Evolutionary conservation across 495 filamentous ascomycete genomes (phyloP).

Genomic region (Penicillium psychrofluorescens): DNA sequence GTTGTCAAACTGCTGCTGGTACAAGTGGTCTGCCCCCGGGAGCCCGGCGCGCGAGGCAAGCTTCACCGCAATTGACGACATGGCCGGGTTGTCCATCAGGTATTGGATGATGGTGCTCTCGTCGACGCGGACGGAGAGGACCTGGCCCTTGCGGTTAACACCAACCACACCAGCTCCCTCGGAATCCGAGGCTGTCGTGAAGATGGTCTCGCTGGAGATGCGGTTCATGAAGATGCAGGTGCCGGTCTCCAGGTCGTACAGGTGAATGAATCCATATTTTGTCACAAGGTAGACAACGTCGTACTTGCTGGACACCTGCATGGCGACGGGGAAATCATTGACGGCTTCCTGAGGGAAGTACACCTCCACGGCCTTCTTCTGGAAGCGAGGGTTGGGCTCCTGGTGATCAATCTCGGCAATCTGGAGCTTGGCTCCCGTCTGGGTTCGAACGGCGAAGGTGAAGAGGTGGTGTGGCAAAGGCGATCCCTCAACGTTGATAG

Average conservation of each 20-base stretch:
- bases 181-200: constrained; percentile 81
- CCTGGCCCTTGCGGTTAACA: constrained; percentile 95
- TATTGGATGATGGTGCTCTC: constrained; percentile 88
- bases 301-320: constrained; percentile 94
- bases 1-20: constrained; percentile 85
- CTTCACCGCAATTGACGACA: constrained; percentile 85
- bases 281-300: constrained; percentile 94
- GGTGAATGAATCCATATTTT: constrained; percentile 98
- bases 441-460: constrained; percentile 87
- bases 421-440: constrained; percentile 88
- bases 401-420: constrained; percentile 97
- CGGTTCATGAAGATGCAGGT: constrained; percentile 99
- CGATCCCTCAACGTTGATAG: constrained; percentile 78
- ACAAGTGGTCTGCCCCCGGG: constrained; percentile 91
- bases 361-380: constrained; percentile 93
- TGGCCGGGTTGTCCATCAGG: constrained; percentile 89
- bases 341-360: constrained; percentile 93
- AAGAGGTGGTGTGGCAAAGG: constrained; percentile 90
- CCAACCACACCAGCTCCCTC: constrained; percentile 84
- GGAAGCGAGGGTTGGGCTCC: constrained; percentile 74
- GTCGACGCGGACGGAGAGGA: constrained; percentile 86
- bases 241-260: constrained; percentile 94
- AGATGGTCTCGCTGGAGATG: constrained; percentile 98
- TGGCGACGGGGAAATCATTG: constrained; percentile 96
- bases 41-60: constrained; percentile 90